A percentile compares a stretch with the other conserved stretches of the same genome.
phyloP scores from a whole-genome alignment of 2,329 filamentous ascomycete species.

The Rutstroemia sp. region DNA sequence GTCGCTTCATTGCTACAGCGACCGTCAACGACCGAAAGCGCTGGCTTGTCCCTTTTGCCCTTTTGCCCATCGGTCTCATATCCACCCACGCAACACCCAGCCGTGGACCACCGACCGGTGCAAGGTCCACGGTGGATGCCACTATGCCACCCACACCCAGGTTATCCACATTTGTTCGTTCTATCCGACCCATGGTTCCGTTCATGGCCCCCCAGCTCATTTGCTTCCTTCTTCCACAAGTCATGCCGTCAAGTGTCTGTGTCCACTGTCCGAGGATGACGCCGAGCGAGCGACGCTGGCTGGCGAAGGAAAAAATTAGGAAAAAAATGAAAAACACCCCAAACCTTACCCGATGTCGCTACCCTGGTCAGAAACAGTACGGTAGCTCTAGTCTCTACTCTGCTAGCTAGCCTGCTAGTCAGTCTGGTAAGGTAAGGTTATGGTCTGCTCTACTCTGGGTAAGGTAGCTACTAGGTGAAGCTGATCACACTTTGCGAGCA shows the following conservation, averaged over 20 bases:
- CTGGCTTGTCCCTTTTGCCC: no score
- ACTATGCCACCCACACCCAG: not conserved
- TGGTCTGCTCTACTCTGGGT: no score
- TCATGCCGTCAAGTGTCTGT: slow-evolving; percentile 7
- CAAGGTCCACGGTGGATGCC: not conserved
- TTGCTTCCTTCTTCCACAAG: not conserved
- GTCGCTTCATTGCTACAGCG: not conserved
- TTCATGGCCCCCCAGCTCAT: not conserved
- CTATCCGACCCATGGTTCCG: not conserved
- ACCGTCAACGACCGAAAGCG: not conserved
- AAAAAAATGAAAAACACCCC: not conserved
- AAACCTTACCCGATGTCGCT: slow-evolving; percentile 8
- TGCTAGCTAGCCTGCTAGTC: no score
- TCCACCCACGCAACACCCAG: no score
- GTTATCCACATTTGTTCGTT: not conserved
- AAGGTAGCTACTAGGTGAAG: not conserved
- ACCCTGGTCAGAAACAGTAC: not conserved
- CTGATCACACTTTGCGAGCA: not conserved
- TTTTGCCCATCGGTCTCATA: no score
- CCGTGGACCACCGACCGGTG: no score
- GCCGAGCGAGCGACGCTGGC: not conserved
- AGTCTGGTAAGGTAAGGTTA: no score
- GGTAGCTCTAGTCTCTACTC: no score
- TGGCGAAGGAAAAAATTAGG: not conserved
- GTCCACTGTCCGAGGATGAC: slow-evolving; percentile 8